Evolutionary conservation across 2,329 filamentous ascomycete species (phyloP), one percentile per base, ranked within the genome.

Genomic region (Blastomyces percursus): DNA sequence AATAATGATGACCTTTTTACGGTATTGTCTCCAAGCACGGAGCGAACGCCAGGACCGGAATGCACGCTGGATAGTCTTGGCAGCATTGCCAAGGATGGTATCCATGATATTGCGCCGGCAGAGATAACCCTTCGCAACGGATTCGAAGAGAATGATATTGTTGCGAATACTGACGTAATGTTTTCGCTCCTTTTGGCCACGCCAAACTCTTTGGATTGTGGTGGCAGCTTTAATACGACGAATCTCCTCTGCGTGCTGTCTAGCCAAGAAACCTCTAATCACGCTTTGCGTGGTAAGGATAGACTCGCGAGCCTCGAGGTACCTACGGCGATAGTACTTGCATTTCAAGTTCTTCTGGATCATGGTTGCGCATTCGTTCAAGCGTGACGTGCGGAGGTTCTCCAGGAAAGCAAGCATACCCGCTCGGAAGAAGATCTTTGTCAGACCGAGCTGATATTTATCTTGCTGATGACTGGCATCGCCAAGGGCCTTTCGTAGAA

Each of bases 401-500:
- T 99, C 94, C 59, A 99, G 80, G 79, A 96, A 96, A 7, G 94
- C 94, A 69, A 99, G 86, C 94, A 99, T 99, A 76, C 94, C 94
- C 62, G 94, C 94, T 64, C 94, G 89, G 86, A 99, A 99, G 80
- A 99, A 99, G 73, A 99, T 96, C 80, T 99, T 99, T 60, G 93
- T 97, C 67, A 97, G 81, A 78, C 94, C 94, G 67, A 99, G 84
- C 78, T 99, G 94, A 73, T 97, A 99, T 77, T 96, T 99, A 79
- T 97, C 94, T 61, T 87, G 78, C 69, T 88, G 84, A 64, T 84
- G 85, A 52, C 82, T 90, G 68, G 85, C 86, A 65, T 89, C 86
- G 62, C 90, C 93, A 38, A 99, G 82, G 0, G 92, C 94, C 76
- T 92, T 94, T 64, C 85, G 87, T 66, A 99, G 78, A 70, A 99